These are phyloP conservation scores for Cryphonectria parasitica DNA, from an alignment of 2,329 filamentous ascomycete genomes.

Conservation along the genomic window DNA sequence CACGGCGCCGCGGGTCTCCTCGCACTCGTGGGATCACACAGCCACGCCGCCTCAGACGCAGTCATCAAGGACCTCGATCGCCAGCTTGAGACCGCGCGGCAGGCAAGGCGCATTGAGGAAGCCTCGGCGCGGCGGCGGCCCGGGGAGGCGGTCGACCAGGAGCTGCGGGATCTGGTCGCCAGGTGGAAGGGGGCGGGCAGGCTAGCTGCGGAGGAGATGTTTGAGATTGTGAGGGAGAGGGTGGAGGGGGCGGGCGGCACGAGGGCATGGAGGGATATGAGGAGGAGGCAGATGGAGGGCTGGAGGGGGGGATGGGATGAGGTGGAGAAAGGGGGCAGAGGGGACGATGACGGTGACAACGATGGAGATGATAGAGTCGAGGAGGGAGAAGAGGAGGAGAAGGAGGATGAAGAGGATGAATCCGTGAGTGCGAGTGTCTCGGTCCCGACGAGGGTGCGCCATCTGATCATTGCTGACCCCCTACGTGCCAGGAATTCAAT, in stretches of 20 bases:
- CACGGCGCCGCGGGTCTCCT: constrained; percentile 24
- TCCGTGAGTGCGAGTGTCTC: constrained; percentile 14
- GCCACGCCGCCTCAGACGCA: constrained; percentile 10
- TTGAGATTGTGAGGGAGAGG: constrained; percentile 30
- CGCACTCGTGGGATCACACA: constrained; percentile 19
- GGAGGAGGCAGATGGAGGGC: constrained; percentile 26
- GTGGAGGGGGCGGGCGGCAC: constrained; percentile 25
- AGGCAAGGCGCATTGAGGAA: constrained; percentile 56
- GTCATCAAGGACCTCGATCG: constrained; percentile 33
- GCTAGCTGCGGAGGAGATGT: constrained; percentile 59
- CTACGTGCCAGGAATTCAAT: constrained; percentile 20
- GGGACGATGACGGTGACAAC: neutral
- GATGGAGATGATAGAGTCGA: neutral
- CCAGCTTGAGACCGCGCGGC: constrained; percentile 43
- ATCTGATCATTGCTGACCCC: neutral
- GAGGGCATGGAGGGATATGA: constrained; percentile 27
- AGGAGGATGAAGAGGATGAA: constrained; percentile 11
- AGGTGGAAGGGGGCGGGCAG: constrained; percentile 67
- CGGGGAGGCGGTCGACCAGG: constrained; percentile 47
- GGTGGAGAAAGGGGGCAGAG: neutral
- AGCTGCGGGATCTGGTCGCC: constrained; percentile 57
- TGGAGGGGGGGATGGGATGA: constrained; percentile 23
- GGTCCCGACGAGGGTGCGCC: neutral
- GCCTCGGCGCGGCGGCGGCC: constrained; percentile 29
- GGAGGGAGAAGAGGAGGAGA: neutral